Evolutionary conservation across 2,329 filamentous ascomycete genomes (phyloP).

Genomic region (Phyllosticta citriasiana): DNA sequence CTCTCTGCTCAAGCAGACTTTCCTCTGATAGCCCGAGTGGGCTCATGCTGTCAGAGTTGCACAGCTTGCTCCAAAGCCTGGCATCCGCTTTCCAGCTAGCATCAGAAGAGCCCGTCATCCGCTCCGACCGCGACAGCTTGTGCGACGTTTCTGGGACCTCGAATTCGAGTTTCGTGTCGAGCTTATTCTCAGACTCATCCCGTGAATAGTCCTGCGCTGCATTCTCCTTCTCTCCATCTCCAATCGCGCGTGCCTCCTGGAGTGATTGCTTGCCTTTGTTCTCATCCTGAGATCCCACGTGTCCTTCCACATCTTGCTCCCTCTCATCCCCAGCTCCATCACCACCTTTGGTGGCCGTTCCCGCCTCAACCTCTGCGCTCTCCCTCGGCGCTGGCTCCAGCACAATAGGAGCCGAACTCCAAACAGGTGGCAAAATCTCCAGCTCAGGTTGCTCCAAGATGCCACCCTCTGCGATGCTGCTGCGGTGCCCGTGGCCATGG

Average conservation of each 20-base stretch:
- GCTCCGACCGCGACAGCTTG: background rate
- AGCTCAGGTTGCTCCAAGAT: conserved; percentile 37
- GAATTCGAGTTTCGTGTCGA: background rate
- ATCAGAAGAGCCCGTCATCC: conserved; percentile 1
- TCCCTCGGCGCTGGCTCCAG: background rate
- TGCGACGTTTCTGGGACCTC: background rate
- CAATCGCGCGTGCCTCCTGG: background rate
- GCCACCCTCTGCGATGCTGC: conserved; percentile 32
- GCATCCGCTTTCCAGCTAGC: conserved; percentile 3
- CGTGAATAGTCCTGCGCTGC: background rate
- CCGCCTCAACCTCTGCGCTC: background rate
- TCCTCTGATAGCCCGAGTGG: background rate
- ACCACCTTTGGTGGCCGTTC: background rate
- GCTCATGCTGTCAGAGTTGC: background rate
- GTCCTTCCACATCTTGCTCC: background rate
- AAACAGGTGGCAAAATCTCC: conserved; percentile 34
- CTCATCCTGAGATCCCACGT: background rate
- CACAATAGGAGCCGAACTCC: background rate
- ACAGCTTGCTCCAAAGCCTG: background rate
- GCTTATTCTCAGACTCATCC: background rate
- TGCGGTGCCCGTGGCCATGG: conserved; percentile 35
- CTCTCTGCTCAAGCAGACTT: background rate
- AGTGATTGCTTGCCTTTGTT: background rate
- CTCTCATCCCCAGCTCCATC: background rate
- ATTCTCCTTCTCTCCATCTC: background rate